Conservation (phyloP, 805 yeast genomes). For the Candida arabinofermentans region DNA sequence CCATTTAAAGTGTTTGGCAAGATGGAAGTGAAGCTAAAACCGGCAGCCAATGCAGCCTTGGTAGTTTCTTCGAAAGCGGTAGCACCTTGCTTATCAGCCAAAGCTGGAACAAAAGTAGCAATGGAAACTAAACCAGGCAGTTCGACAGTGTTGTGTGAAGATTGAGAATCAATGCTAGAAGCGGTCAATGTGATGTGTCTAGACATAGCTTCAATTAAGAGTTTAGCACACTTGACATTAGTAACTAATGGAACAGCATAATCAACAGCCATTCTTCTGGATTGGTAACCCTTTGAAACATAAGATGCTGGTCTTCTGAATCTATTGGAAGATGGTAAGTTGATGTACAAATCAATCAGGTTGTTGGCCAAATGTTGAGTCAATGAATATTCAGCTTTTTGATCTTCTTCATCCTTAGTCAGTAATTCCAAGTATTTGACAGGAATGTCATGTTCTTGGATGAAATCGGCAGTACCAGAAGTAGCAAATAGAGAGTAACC, state of each 20-base stretch:
- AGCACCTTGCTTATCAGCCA: slow-evolving; percentile 44
- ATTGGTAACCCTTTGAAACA: slow-evolving; percentile 94
- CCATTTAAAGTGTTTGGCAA: slow-evolving; percentile 70
- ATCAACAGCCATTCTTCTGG: slow-evolving; percentile 99
- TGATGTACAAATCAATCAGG: slow-evolving; percentile 92
- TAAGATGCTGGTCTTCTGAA: slow-evolving; percentile 98
- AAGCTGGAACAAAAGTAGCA: slow-evolving; percentile 71
- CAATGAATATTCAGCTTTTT: slow-evolving; percentile 89
- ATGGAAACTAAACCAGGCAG: slow-evolving; percentile 87
- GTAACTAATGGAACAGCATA: slow-evolving; percentile 97
- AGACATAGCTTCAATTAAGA: slow-evolving; percentile 89
- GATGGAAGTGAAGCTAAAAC: slow-evolving; percentile 82
- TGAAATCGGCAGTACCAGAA: slow-evolving; percentile 98
- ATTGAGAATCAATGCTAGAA: slow-evolving; percentile 78
- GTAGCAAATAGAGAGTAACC: slow-evolving; percentile 95
- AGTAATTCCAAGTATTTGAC: slow-evolving; percentile 92
- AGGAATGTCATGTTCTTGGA: slow-evolving; percentile 90
- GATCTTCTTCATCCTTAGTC: slow-evolving; percentile 63
- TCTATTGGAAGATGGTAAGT: slow-evolving; percentile 93
- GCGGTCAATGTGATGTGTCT: slow-evolving; percentile 67
- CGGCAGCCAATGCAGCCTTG: slow-evolving; percentile 70
- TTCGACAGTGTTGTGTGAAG: slow-evolving; percentile 77
- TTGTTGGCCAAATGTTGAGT: slow-evolving; percentile 96
- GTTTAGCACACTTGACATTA: slow-evolving; percentile 94
- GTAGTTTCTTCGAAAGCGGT: slow-evolving; percentile 64